Base-by-base conservation (phyloP, 371 early-diverging fungal species). In the Nosema bombycis region DNA sequence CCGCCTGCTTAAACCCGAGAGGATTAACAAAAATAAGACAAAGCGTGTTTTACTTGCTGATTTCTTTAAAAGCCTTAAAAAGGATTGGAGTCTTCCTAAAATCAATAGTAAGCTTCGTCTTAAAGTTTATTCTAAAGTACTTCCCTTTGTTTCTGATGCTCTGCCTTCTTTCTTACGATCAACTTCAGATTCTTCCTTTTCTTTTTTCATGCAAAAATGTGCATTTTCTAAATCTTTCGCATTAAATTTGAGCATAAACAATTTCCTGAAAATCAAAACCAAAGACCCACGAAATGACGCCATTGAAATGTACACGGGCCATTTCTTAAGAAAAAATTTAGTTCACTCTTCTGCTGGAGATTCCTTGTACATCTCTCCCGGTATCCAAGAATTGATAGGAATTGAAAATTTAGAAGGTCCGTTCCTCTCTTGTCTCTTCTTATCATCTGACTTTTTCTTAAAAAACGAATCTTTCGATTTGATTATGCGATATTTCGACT, bases 321-420 rank as follows among this genome's bases (percentile, higher is more conserved):
- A 46, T 10, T 46, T 46, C 46, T 46, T 46, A 6, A 6, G 46
- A 46, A 46, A 18, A 46, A 46, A 46, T 18, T 18, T 46, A 46
- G n/a, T n/a, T n/a, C n/a, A n/a, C n/a, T 46, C 46, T 10, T 70
- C 75, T 26, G 33, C 57, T 46, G 56, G 33, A 2, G 23, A 56
- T 32, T 18, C 70, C 15, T 72, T 78, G 24, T 55, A 76, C 24
- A 28, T 83, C n/a, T 78, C 81, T 23, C 84, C 84, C 0, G 77
- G 76, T 72, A 66, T 80, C 33, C 84, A 83, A 64, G 67, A 65
- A 32, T 65, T 81, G 24, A 73, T 80, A 28, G 72, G 80, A 33
- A 70, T 77, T 30, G 81, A 76, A 34, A 80, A 80, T 15, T 57
- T 83, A 60, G 81, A 81, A 78, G 84, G 84, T 18, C 74, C 73